These are phyloP conservation scores for Russula virescens DNA, from an alignment of 768 basidiomycete genomes.

Conservation along the genomic window DNA sequence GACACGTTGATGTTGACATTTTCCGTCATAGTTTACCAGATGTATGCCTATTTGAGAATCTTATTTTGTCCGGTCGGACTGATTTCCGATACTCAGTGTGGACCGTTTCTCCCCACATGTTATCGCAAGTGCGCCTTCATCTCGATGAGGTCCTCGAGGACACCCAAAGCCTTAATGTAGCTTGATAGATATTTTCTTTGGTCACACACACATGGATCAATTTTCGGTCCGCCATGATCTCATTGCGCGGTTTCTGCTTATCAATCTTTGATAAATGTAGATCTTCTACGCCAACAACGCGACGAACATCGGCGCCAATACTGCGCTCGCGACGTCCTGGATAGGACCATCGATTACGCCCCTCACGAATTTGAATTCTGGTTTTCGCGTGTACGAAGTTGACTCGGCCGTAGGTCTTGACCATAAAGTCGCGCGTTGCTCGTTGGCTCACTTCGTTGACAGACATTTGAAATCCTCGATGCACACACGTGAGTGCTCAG, in stretches of 20 bases:
- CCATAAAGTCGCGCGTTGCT: neutral
- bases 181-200: conserved; percentile 62
- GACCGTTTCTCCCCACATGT: conserved; percentile 75
- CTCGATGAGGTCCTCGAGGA: conserved; percentile 17
- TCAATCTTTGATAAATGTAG: conserved; percentile 30
- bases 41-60: conserved; percentile 30
- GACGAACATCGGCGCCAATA: conserved; percentile 49
- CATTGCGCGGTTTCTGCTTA: neutral
- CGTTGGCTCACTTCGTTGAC: neutral
- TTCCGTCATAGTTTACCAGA: conserved; percentile 40
- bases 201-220: conserved; percentile 73
- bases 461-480: conserved; percentile 77
- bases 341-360: conserved; percentile 68
- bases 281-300: conserved; percentile 72
- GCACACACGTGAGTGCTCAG: conserved; percentile 60
- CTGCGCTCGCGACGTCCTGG: conserved; percentile 53
- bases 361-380: conserved; percentile 64
- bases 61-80: neutral
- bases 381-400: conserved; percentile 69
- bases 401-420: conserved; percentile 51
- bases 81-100: conserved; percentile 39
- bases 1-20: neutral
- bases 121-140: conserved; percentile 52
- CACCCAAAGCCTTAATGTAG: neutral
- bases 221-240: conserved; percentile 40